phyloP scores from a whole-genome alignment of 495 filamentous ascomycete species.

The Niebla homalea region DNA sequence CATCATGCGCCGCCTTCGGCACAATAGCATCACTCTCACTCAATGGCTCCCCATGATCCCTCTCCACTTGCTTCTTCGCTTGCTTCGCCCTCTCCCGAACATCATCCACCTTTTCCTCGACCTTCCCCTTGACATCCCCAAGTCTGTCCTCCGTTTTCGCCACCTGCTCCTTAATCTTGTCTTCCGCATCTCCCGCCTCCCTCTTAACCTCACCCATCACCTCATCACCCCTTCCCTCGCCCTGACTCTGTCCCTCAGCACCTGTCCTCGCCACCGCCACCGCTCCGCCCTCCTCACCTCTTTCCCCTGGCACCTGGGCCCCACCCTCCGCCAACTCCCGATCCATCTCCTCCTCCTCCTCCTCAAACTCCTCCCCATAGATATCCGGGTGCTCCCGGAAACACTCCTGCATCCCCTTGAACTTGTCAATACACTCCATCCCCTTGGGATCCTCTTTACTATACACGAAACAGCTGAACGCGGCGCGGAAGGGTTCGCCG shows the following conservation, averaged over 20 bases:
- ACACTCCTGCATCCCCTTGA: conserved; percentile 98
- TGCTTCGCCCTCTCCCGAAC: conserved; percentile 6
- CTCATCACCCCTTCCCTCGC: not conserved
- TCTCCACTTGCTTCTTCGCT: conserved; percentile 15
- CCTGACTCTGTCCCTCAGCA: not conserved
- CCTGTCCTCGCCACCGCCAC: not conserved
- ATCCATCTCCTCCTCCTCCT: conserved; percentile 48
- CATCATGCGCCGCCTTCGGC: conserved; percentile 39
- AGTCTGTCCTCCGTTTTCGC: conserved; percentile 9
- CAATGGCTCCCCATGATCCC: conserved; percentile 7
- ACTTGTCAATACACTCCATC: conserved; percentile 95
- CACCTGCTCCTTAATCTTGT: conserved; percentile 21
- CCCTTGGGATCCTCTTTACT: conserved; percentile 94
- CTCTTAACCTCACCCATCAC: not conserved
- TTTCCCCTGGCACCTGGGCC: not conserved
- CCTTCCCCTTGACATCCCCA: conserved; percentile 6
- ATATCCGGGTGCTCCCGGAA: conserved; percentile 84
- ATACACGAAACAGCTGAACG: conserved; percentile 96
- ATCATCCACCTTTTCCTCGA: not conserved
- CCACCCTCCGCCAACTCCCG: not conserved
- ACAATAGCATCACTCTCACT: conserved; percentile 33
- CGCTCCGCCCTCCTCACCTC: not conserved
- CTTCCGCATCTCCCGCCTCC: not conserved
- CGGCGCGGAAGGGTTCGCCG: conserved; percentile 83
- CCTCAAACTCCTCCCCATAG: conserved; percentile 81